Evolutionary conservation across 176 grass and related monocot genomes (phyloP), one percentile per base, ranked within the genome.

Genomic region (Tillandsia fasciculata): DNA sequence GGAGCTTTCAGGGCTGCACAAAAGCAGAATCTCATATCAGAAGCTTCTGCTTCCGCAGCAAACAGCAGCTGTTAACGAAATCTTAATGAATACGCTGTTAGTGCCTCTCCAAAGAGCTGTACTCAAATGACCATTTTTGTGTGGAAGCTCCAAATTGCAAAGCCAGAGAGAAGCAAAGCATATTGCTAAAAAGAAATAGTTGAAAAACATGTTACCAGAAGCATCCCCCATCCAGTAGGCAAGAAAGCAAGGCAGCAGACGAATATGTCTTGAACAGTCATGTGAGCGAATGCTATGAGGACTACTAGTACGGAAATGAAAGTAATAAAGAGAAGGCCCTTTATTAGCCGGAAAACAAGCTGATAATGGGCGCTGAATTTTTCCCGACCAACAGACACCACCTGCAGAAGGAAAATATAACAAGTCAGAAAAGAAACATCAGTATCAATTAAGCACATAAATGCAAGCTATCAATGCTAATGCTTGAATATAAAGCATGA

Each of bases 241-340:
- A 96, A 89, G 83, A 96, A 91, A 1, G 92, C 92, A 29, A 96
- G 88, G 76, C 91, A 53, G 81, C 88, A 92, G 52, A 96, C 83
- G 53, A 96, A 79, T 0, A 96, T 96, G 72, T 96, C 93, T 72
- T 72, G 78, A 26, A 89, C 81, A 26, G 93, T 96, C 93, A 96
- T 96, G 23, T 81, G 86, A 11, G 88, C 68, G 63, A 96, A 81
- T 18, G 84, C 79, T 51, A 92, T 85, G 12, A 96, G 71, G 42
- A 91, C 92, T 73, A 96, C 81, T 42, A 96, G 61, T 3, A 92
- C 81, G 13, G 93, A 85, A 73, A 96, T 67, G 67, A 90, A 87
- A 3, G 84, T 85, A 53, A 92, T 61, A 17, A 96, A 96, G 79
- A 96, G 89, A n/a, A 96, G 53, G 14, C 89, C 86, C 78, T 96